phyloP scores from a whole-genome alignment of 2,329 filamentous ascomycete species.

The Xylariaceae sp. region DNA sequence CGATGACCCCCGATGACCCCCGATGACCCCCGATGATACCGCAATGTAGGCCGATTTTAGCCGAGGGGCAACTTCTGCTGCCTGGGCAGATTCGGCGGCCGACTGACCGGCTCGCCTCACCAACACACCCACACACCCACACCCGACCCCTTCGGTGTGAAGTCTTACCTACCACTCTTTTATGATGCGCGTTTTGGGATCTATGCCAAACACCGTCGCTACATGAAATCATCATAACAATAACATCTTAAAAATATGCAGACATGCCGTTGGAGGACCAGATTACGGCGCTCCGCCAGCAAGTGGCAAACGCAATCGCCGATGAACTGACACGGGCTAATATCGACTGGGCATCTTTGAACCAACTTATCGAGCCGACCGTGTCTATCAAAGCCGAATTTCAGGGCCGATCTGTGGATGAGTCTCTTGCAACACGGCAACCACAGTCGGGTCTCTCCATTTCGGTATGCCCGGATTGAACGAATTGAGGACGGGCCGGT shows the following conservation, averaged over 20 bases:
- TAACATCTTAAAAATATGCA: background rate
- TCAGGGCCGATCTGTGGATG: slow-evolving; percentile 7
- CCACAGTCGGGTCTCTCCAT: slow-evolving; percentile 13
- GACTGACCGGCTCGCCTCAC: background rate
- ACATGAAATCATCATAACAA: background rate
- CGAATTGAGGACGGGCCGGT: background rate
- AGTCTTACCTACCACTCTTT: background rate
- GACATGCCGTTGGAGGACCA: slow-evolving; percentile 17
- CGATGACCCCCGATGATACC: too few relatives aligned
- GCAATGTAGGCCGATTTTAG: too few relatives aligned
- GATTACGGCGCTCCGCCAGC: slow-evolving; percentile 14
- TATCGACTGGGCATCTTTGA: slow-evolving; percentile 20
- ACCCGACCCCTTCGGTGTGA: too few relatives aligned
- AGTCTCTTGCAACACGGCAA: background rate
- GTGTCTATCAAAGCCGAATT: slow-evolving; percentile 21
- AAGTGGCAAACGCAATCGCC: slow-evolving; percentile 17
- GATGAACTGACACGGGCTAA: slow-evolving; percentile 18
- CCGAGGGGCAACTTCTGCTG: background rate
- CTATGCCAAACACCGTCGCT: background rate
- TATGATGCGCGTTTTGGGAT: background rate
- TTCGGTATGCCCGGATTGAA: slow-evolving; percentile 14
- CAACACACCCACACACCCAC: background rate
- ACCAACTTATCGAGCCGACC: slow-evolving; percentile 14
- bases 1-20: too few relatives aligned
- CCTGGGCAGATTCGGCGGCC: slow-evolving; percentile 1